Conservation (phyloP, 2,329 filamentous ascomycete species). For the Phyllosticta citrichinensis region DNA sequence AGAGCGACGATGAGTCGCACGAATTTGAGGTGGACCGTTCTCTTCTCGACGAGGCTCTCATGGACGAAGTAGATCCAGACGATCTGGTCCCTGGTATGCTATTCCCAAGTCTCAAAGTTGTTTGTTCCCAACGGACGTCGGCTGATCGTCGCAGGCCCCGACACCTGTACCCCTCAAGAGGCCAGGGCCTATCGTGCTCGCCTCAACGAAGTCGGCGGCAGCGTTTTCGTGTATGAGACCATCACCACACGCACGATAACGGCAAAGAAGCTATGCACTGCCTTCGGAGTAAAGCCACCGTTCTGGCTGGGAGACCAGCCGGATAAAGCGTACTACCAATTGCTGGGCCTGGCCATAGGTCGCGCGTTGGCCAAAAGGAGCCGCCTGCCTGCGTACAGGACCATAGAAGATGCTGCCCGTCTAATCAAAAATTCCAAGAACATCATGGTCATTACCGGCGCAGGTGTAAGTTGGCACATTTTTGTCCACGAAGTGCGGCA, state of each 20-base stretch:
- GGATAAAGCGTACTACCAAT: constrained; percentile 65
- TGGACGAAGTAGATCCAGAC: constrained; percentile 12
- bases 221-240: constrained; percentile 64
- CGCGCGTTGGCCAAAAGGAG: constrained; percentile 73
- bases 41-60: constrained; percentile 13
- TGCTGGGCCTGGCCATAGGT: constrained; percentile 67
- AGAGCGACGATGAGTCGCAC: constrained; percentile 16
- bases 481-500: neutral
- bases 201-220: constrained; percentile 66
- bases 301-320: constrained; percentile 59
- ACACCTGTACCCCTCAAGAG: constrained; percentile 39
- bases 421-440: constrained; percentile 67
- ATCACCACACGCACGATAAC: constrained; percentile 59
- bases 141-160: constrained; percentile 15
- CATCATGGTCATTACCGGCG: constrained; percentile 88
- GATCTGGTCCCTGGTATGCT: constrained; percentile 9
- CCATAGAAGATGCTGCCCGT: constrained; percentile 73
- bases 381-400: constrained; percentile 72
- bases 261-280: constrained; percentile 74
- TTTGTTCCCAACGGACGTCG: neutral
- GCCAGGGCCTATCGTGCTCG: constrained; percentile 57
- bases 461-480: constrained; percentile 41
- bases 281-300: constrained; percentile 70
- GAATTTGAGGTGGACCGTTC: constrained; percentile 23
- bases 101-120: neutral